phyloP scores from a whole-genome alignment of 2,329 filamentous ascomycete genomes.

The Microdochium bolleyi region DNA sequence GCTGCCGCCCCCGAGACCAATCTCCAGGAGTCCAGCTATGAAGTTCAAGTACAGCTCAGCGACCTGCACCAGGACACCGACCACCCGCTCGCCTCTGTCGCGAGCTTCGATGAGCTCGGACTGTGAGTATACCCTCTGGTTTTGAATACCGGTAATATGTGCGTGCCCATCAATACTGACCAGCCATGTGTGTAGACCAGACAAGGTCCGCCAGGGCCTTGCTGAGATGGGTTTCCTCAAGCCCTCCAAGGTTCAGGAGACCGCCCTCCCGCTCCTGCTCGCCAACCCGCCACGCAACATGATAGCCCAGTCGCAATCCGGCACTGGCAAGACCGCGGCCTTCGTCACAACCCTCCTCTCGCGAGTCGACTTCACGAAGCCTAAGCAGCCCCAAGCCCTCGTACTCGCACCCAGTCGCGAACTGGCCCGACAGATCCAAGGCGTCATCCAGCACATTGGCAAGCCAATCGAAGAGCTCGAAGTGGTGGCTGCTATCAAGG shows the following conservation, averaged over 20 bases:
- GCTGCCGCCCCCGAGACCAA: slow-evolving; percentile 37
- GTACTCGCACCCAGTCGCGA: slow-evolving; percentile 90
- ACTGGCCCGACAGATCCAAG: slow-evolving; percentile 87
- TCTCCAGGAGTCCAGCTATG: slow-evolving; percentile 66
- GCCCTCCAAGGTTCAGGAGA: slow-evolving; percentile 97
- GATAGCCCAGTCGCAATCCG: slow-evolving; percentile 98
- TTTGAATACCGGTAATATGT: neutral
- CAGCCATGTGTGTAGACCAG: slow-evolving; percentile 7
- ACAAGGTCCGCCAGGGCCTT: slow-evolving; percentile 61
- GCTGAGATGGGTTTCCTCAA: slow-evolving; percentile 80
- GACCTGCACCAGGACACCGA: slow-evolving; percentile 81
- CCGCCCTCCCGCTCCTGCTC: slow-evolving; percentile 83
- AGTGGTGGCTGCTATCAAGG: slow-evolving; percentile 77
- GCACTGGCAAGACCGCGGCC: slow-evolving; percentile 94
- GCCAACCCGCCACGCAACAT: slow-evolving; percentile 83
- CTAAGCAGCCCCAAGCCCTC: slow-evolving; percentile 72
- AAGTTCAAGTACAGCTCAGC: slow-evolving; percentile 87
- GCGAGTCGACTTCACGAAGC: slow-evolving; percentile 66
- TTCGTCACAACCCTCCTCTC: slow-evolving; percentile 90
- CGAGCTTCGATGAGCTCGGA: slow-evolving; percentile 76
- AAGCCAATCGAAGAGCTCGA: slow-evolving; percentile 70
- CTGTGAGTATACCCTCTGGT: slow-evolving; percentile 49
- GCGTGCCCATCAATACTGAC: slow-evolving; percentile 4
- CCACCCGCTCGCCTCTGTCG: slow-evolving; percentile 80
- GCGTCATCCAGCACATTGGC: slow-evolving; percentile 77